Conservation (phyloP, 768 basidiomycete genomes). For the Clavulina sp. region DNA sequence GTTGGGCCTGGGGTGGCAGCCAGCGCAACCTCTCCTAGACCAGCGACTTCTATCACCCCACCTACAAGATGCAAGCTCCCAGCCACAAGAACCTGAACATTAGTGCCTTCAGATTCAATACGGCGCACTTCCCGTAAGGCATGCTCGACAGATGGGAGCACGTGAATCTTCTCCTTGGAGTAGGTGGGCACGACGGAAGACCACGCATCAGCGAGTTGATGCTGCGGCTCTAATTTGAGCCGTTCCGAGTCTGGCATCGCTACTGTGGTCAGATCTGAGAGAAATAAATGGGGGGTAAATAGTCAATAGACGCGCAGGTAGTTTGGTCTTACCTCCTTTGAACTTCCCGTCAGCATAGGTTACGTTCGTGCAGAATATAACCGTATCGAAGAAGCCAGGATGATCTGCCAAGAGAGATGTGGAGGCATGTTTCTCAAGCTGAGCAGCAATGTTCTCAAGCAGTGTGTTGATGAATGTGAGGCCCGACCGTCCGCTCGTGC, state of each 20-base stretch:
- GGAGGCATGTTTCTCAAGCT: slow-evolving; percentile 21
- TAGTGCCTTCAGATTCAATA: slow-evolving; percentile 14
- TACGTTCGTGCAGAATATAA: slow-evolving; percentile 92
- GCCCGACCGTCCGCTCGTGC: slow-evolving; percentile 79
- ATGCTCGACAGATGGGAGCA: slow-evolving; percentile 77
- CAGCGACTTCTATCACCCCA: slow-evolving; percentile 82
- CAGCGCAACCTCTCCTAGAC: slow-evolving; percentile 50
- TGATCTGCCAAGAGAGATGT: slow-evolving; percentile 14
- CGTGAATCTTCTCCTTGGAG: slow-evolving; percentile 45
- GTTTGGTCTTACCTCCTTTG: slow-evolving; percentile 66
- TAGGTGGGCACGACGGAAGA: slow-evolving; percentile 40
- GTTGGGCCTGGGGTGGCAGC: neutral
- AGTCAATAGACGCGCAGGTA: neutral
- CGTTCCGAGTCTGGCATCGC: slow-evolving; percentile 47
- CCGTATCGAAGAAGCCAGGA: slow-evolving; percentile 53
- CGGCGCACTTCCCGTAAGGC: slow-evolving; percentile 51
- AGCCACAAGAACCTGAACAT: slow-evolving; percentile 56
- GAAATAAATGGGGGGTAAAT: no score
- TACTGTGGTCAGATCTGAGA: slow-evolving; percentile 57
- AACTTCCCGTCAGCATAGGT: slow-evolving; percentile 80
- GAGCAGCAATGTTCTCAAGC: slow-evolving; percentile 31
- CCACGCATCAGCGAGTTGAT: slow-evolving; percentile 64
- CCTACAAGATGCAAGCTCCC: slow-evolving; percentile 92
- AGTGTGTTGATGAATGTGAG: slow-evolving; percentile 46
- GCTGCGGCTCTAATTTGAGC: slow-evolving; percentile 51